Conservation (phyloP, 1,139 yeast species). For the Lodderomyces elongisporus region DNA sequence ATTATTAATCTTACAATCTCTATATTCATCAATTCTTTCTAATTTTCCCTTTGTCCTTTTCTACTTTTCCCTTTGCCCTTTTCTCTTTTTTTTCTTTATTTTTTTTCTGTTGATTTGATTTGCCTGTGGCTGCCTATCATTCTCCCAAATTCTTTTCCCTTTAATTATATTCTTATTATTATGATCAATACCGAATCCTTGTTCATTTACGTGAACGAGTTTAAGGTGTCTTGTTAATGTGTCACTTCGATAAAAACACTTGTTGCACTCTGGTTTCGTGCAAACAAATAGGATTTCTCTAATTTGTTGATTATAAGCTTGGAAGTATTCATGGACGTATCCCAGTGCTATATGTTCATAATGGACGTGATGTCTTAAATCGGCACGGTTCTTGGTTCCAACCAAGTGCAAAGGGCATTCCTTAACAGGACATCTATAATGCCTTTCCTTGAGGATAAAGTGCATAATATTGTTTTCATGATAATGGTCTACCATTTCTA, state of each 20-base stretch:
- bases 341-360: slow-evolving; percentile 41
- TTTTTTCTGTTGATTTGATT: not conserved
- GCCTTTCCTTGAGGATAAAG: slow-evolving; percentile 4
- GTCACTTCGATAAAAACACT: slow-evolving; percentile 53
- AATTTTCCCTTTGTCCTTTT: not conserved
- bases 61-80: not conserved
- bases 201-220: slow-evolving; percentile 37
- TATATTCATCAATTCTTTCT: too few relatives aligned
- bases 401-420: slow-evolving; percentile 59
- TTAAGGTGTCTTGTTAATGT: slow-evolving; percentile 50
- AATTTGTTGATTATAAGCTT: slow-evolving; percentile 11
- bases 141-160: slow-evolving; percentile 2
- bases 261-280: slow-evolving; percentile 36
- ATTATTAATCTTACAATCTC: too few relatives aligned
- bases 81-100: slow-evolving; percentile 1
- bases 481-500: slow-evolving; percentile 12
- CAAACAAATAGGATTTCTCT: slow-evolving; percentile 16
- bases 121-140: not conserved
- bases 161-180: slow-evolving; percentile 1
- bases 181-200: not conserved
- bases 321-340: slow-evolving; percentile 15
- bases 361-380: slow-evolving; percentile 57
- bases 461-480: slow-evolving; percentile 6
- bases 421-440: slow-evolving; percentile 41
- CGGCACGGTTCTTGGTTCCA: slow-evolving; percentile 57